These are phyloP conservation scores for Phytopythium chamaehyphon DNA, from an alignment of 352 stramenopile genomes.

Conservation along the genomic window DNA sequence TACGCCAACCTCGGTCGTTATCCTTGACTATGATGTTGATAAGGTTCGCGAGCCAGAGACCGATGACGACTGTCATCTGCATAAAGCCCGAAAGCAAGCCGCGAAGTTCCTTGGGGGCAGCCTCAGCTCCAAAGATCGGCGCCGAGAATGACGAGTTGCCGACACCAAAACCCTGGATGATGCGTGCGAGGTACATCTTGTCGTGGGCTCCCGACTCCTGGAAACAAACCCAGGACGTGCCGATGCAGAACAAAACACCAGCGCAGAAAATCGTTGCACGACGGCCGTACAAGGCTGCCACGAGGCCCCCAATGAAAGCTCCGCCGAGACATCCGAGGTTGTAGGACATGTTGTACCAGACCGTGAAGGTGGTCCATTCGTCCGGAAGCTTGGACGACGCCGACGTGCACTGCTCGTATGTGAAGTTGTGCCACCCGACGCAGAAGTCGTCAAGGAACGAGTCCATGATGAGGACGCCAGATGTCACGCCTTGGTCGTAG, in stretches of 20 bases:
- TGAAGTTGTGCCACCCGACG: conserved; percentile 35
- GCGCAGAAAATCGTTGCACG: conserved; percentile 30
- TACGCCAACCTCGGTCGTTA: conserved; percentile 23
- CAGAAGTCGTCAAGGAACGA: conserved; percentile 45
- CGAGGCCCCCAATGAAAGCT: conserved; percentile 27
- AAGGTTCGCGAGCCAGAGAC: conserved; percentile 27
- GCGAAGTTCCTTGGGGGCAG: conserved; percentile 36
- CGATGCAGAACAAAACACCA: conserved; percentile 29
- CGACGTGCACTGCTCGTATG: conserved; percentile 21
- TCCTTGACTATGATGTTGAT: conserved; percentile 28
- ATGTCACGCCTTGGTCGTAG: conserved; percentile 33
- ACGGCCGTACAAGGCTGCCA: conserved; percentile 22
- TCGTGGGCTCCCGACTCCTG: conserved; percentile 14
- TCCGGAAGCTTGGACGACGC: conserved; percentile 18
- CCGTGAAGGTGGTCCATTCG: conserved; percentile 31
- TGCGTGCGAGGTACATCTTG: conserved; percentile 23
- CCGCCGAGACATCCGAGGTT: conserved; percentile 34
- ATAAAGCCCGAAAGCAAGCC: conserved; percentile 27
- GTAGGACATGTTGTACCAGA: conserved; percentile 39
- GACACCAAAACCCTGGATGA: conserved; percentile 30
- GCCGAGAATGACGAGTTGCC: conserved; percentile 29
- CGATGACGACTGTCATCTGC: background rate
- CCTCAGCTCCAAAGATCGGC: conserved; percentile 33
- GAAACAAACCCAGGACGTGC: conserved; percentile 26
- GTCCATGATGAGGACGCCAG: conserved; percentile 36